Evolutionary conservation across 345 rosid genomes (phyloP), one percentile per base, ranked within the genome.

Genomic region (Citrus inodora): DNA sequence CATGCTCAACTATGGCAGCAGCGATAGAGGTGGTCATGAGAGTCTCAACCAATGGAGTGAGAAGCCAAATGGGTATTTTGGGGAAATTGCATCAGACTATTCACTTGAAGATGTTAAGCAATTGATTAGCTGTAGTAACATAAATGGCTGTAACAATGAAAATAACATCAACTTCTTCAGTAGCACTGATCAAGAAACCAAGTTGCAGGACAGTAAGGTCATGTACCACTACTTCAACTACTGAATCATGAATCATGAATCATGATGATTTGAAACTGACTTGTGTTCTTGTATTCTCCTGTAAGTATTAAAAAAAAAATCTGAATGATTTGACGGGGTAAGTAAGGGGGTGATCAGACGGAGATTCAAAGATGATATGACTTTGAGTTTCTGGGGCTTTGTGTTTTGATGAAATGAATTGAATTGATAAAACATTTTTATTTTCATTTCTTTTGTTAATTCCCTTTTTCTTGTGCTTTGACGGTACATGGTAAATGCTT

Each of bases 281-380:
- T 80, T 27, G 22, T 24, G 10, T 24, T 4, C 10, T 9, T 60
- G 65, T 61, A 25, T 61, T 24, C 40, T 27, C n/a, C 9, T 68
- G 86, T 82, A 84, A 84, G 88, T 82, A 89, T 88, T 10, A 10
- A 42, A 46, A 42, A 42, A 42, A 46, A 87, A 66, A 85, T 85
- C 88, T 85, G 87, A 67, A 80, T 85, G 92, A 91, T 90, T 87
- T 90, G 93, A 91, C 85, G 89, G 90, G 91, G 90, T 87, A 86
- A 86, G 97, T 89, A 82, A 63, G 63, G 77, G 58, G 58, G 58
- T 17, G 58, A 53, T 53, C 58, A 53, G 58, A 53, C 21, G 19
- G 80, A 74, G 62, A 69, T 48, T 80, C 53, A 78, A 78, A 82
- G 42, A 79, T 60, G 48, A 35, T 55, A 67, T 22, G 83, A 73